Evolutionary conservation across 2,329 filamentous ascomycete genomes (phyloP).

Genomic region (Rhynchosporium agropyri): DNA sequence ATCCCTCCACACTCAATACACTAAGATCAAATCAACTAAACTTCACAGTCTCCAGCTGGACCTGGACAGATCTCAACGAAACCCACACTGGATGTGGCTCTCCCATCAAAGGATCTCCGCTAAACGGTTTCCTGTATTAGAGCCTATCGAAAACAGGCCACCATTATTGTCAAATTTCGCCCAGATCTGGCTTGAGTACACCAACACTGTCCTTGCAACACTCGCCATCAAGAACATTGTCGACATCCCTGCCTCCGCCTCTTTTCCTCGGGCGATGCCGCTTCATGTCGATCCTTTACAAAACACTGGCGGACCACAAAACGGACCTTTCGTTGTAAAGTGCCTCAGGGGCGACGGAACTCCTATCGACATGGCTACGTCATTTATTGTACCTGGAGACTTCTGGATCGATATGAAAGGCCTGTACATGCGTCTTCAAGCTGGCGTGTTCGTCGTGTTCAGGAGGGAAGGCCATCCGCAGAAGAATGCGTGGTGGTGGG

Average conservation of each 20-base stretch:
- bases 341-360: background rate
- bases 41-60: background rate
- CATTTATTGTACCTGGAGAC: background rate
- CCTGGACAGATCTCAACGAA: background rate
- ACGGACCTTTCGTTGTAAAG: background rate
- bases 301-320: background rate
- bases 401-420: conserved; percentile 3
- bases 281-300: background rate
- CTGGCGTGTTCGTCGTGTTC: conserved; percentile 4
- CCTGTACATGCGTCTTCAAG: conserved; percentile 1
- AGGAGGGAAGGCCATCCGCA: background rate
- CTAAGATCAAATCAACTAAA: background rate
- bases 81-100: background rate
- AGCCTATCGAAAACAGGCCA: background rate
- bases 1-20: background rate
- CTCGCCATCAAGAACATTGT: background rate
- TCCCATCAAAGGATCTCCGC: conserved; percentile 6
- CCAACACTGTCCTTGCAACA: background rate
- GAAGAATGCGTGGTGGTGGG: conserved; percentile 11
- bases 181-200: background rate
- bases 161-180: background rate
- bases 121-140: background rate
- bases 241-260: background rate
- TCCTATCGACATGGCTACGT: background rate
- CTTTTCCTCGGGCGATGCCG: background rate